phyloP scores from a whole-genome alignment of 169 alveolate species.

The Plasmodium gonderi region DNA sequence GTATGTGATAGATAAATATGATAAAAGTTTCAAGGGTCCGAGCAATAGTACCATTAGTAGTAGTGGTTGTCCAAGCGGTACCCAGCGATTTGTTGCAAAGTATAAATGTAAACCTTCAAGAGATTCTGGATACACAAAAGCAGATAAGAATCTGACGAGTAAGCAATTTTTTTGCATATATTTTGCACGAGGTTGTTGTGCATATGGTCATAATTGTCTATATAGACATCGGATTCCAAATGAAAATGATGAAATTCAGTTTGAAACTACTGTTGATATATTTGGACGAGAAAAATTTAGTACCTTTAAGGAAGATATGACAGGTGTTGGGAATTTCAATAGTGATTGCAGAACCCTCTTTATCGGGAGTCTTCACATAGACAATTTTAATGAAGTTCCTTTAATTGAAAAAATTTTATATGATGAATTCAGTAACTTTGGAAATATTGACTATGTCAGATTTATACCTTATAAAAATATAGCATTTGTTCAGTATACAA shows the following conservation, averaged over 20 bases:
- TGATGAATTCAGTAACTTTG: slow-evolving; percentile 96
- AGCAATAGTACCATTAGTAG: neutral
- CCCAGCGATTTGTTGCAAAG: slow-evolving; percentile 91
- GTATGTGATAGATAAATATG: slow-evolving; percentile 93
- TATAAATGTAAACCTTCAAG: slow-evolving; percentile 91
- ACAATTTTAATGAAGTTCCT: slow-evolving; percentile 91
- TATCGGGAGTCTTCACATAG: slow-evolving; percentile 86
- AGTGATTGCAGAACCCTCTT: slow-evolving; percentile 95
- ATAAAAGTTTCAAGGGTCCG: slow-evolving; percentile 88
- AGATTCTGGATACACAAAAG: slow-evolving; percentile 98
- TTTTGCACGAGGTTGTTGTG: slow-evolving; percentile 98
- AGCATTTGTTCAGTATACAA: slow-evolving; percentile 95
- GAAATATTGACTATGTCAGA: slow-evolving; percentile 94
- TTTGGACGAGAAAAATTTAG: slow-evolving; percentile 98
- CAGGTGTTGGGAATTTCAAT: slow-evolving; percentile 97
- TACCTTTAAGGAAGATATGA: slow-evolving; percentile 96
- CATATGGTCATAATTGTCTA: slow-evolving; percentile 96
- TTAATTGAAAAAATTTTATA: slow-evolving; percentile 92
- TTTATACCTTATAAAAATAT: slow-evolving; percentile 93
- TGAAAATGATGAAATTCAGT: slow-evolving; percentile 91
- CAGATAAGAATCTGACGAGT: slow-evolving; percentile 86
- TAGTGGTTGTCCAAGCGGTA: slow-evolving; percentile 78
- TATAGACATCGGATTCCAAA: slow-evolving; percentile 97
- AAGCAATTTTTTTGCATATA: slow-evolving; percentile 94
- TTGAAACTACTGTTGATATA: slow-evolving; percentile 95